Evolutionary conservation across 192 early-diverging fungal genomes (phyloP), one percentile per base, ranked within the genome.

Genomic region (Coemansia sp.): DNA sequence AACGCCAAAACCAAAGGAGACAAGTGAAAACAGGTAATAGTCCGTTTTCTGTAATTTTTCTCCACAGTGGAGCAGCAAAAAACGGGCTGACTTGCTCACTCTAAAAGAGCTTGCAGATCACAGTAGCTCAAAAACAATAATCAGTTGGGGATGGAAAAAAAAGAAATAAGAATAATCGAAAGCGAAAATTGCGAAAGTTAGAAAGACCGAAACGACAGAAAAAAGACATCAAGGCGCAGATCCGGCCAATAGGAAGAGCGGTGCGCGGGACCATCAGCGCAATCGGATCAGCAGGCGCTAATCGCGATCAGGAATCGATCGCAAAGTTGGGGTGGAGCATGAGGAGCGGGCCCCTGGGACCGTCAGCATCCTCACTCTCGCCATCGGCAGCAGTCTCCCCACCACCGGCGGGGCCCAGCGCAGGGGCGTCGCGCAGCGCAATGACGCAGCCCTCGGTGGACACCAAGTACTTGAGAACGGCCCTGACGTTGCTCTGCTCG

Each of bases 401-500:
- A 4, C 38, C 75, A 40, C 23, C 37, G 16, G 42, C 48, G 13
- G 32, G 49, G 38, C 41, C 37, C 38, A 18, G 58, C 3, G 23
- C 41, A 41, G 19, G 50, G 21, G 58, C 64, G 59, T 63, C 68
- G 44, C 71, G 65, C 57, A 84, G 61, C 0, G 77, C 77, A 45
- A 85, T 79, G 60, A 82, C 65, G 53, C 79, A 82, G 60, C 74
- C 79, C 57, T 93, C 92, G 43, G 87, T 88, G 45, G 87, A 84
- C 21, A 89, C 64, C 56, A 95, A 63, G 54, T 88, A 84, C 39
- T 80, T 87, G 57, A 95, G 81, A 40, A 95, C 89, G 47, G 86
- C 87, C 54, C 85, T 84, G 41, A 89, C 83, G 54, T 89, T 76
- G n/a, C 82, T 85, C 61, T 71, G 68, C 61, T 95, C 89, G n/a